Evolutionary conservation across 2,329 filamentous ascomycete species (phyloP).

Genomic region (Elsinoe australis): DNA sequence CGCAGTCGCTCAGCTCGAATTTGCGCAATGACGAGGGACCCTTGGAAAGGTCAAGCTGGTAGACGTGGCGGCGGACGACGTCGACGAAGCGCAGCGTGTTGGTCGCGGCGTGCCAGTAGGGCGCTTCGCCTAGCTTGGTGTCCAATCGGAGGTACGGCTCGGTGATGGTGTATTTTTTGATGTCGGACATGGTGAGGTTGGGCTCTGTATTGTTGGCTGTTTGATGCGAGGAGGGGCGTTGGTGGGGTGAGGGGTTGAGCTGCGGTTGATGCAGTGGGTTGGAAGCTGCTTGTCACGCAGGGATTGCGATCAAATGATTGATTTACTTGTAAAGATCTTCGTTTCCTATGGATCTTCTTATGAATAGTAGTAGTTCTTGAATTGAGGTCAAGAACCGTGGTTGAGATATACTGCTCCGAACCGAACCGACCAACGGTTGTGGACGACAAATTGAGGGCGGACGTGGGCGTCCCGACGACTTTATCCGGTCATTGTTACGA

Average conservation of each 20-base stretch:
- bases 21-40: constrained; percentile 52
- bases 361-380: too few species aligned
- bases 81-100: constrained; percentile 71
- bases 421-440: not conserved
- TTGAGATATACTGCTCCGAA: not conserved
- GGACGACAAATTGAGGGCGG: not conserved
- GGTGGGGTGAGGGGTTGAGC: not conserved
- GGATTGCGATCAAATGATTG: too few species aligned
- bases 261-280: not conserved
- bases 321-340: too few species aligned
- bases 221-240: too few species aligned
- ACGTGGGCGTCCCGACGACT: not conserved
- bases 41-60: constrained; percentile 58
- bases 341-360: too few species aligned
- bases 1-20: constrained; percentile 49
- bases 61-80: constrained; percentile 68
- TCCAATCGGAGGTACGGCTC: constrained; percentile 52
- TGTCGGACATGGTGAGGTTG: constrained; percentile 27
- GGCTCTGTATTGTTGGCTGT: too few species aligned
- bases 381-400: too few species aligned
- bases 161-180: constrained; percentile 30
- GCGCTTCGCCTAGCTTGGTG: constrained; percentile 65
- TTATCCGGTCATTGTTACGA: constrained; percentile 8
- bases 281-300: too few species aligned
- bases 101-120: constrained; percentile 60